A percentile compares a stretch with the other conserved stretches of the same genome.
These are phyloP conservation scores for Monilinia aucupariae DNA, from an alignment of 2,329 filamentous ascomycete species.

Conservation along the genomic window DNA sequence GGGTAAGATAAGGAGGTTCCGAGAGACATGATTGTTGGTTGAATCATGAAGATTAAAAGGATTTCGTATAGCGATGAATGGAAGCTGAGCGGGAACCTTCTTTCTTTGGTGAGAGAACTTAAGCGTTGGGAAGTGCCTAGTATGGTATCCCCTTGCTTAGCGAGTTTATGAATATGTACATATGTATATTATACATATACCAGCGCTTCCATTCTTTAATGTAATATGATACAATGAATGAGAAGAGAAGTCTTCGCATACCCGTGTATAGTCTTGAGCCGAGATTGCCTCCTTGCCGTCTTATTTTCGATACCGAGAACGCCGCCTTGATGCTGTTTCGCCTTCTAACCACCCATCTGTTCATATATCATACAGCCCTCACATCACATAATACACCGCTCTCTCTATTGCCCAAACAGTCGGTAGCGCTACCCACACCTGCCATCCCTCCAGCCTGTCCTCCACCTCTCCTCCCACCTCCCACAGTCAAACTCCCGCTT, in stretches of 20 bases:
- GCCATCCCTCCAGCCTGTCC: conserved; percentile 76
- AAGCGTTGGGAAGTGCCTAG: background rate
- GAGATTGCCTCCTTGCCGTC: background rate
- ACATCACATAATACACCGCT: background rate
- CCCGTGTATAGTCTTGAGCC: background rate
- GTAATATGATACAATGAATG: background rate
- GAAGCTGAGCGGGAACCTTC: background rate
- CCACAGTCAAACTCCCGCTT: conserved; percentile 87
- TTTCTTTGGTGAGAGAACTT: background rate
- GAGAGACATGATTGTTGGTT: too few relatives aligned
- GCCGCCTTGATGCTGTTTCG: background rate
- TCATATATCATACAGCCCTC: background rate
- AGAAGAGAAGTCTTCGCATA: background rate
- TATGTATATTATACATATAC: background rate
- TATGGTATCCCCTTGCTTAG: background rate
- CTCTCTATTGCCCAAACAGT: background rate
- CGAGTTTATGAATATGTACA: background rate
- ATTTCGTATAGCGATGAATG: too few relatives aligned
- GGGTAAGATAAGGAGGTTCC: too few relatives aligned
- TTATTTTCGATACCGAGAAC: background rate
- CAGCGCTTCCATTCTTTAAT: background rate
- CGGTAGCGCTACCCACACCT: conserved; percentile 46
- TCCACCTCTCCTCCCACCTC: conserved; percentile 90
- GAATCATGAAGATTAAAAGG: too few relatives aligned
- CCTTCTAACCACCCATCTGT: background rate